Conservation (phyloP, 2,329 filamentous ascomycete species). For the Monosporascus sp. region DNA sequence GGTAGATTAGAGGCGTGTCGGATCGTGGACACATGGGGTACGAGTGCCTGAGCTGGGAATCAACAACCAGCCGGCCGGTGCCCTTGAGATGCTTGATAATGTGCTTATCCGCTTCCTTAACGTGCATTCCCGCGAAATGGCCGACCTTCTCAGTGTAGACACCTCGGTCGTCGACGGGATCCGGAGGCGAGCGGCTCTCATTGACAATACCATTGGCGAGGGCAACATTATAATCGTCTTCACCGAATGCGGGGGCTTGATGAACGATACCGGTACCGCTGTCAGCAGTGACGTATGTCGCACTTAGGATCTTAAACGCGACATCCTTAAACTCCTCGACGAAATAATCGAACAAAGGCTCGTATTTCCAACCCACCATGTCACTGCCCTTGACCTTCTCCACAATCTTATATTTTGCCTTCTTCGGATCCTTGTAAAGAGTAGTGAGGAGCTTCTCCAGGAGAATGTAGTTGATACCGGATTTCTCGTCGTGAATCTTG, state of each 20-base stretch:
- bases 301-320: slow-evolving; percentile 78
- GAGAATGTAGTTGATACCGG: slow-evolving; percentile 78
- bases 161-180: slow-evolving; percentile 82
- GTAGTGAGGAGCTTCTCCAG: slow-evolving; percentile 76
- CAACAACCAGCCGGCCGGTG: slow-evolving; percentile 70
- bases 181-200: slow-evolving; percentile 74
- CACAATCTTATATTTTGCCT: slow-evolving; percentile 83
- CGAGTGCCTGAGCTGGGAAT: slow-evolving; percentile 83
- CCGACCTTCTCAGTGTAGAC: slow-evolving; percentile 70
- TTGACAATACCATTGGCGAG: slow-evolving; percentile 71
- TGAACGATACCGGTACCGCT: slow-evolving; percentile 93
- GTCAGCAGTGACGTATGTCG: slow-evolving; percentile 80
- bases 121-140: slow-evolving; percentile 81
- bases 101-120: slow-evolving; percentile 86
- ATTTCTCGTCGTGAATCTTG: slow-evolving; percentile 78
- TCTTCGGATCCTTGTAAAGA: slow-evolving; percentile 92
- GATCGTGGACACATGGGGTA: slow-evolving; percentile 93
- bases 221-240: slow-evolving; percentile 89
- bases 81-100: slow-evolving; percentile 87
- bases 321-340: slow-evolving; percentile 81
- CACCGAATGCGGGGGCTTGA: slow-evolving; percentile 87
- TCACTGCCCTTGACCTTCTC: slow-evolving; percentile 76
- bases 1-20: slow-evolving; percentile 91
- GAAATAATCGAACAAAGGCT: slow-evolving; percentile 86
- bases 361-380: slow-evolving; percentile 84